Conservation (phyloP, 345 rosid genomes). For the Noccaea caerulescens region DNA sequence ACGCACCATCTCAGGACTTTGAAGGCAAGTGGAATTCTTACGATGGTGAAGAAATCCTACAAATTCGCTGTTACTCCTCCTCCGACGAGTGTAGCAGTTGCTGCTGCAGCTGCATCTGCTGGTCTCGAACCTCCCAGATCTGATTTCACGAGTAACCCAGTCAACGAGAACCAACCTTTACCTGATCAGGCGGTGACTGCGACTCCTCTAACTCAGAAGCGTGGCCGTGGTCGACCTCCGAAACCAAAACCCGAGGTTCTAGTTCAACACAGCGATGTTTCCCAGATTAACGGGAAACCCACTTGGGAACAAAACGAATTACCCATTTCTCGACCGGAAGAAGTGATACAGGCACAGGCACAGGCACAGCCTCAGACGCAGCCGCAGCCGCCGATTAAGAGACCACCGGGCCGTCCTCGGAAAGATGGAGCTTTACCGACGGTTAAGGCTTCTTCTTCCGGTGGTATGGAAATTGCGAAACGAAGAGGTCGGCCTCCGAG, state of each 20-base stretch:
- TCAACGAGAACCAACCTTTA: slow-evolving; percentile 35
- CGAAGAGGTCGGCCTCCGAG: slow-evolving; percentile 45
- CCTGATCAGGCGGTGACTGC: slow-evolving; percentile 24
- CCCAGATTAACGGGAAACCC: slow-evolving; percentile 35
- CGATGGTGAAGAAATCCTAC: slow-evolving; percentile 79
- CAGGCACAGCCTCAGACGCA: neutral
- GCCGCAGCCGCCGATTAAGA: slow-evolving; percentile 24
- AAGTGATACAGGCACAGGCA: neutral
- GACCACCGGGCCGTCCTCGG: slow-evolving; percentile 59
- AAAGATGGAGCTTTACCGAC: slow-evolving; percentile 45
- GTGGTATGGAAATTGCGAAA: slow-evolving; percentile 24
- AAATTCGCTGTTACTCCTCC: slow-evolving; percentile 45
- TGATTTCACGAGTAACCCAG: slow-evolving; percentile 24
- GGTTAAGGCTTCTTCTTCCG: slow-evolving; percentile 18
- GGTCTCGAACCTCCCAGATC: slow-evolving; percentile 47
- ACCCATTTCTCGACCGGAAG: slow-evolving; percentile 26
- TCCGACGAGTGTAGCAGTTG: slow-evolving; percentile 31
- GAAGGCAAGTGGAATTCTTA: slow-evolving; percentile 66
- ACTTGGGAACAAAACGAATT: slow-evolving; percentile 13
- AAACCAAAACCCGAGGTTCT: slow-evolving; percentile 47
- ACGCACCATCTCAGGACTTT: slow-evolving; percentile 68
- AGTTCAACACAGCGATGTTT: neutral
- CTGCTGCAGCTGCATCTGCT: slow-evolving; percentile 27
- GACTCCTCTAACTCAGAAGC: slow-evolving; percentile 42
- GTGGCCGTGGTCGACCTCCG: slow-evolving; percentile 80